Conservation (phyloP, 306 rosid genomes). For the Fagus crenata region DNA sequence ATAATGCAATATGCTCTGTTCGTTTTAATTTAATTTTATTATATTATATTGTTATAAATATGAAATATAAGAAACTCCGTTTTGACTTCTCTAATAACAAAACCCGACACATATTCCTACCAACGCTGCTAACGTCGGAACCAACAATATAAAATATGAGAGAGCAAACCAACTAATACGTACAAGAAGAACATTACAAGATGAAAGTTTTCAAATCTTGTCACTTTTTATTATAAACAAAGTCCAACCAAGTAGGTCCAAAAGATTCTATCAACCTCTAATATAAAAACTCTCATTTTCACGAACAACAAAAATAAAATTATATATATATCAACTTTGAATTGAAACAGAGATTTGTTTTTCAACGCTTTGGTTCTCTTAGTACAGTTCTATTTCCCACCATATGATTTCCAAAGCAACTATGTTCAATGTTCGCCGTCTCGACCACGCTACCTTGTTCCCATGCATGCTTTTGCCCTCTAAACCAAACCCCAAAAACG, state of each 20-base stretch:
- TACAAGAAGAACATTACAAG: conserved; percentile 36
- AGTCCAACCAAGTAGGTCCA: conserved; percentile 46
- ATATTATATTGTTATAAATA: not conserved
- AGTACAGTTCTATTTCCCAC: conserved; percentile 19
- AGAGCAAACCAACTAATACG: conserved; percentile 8
- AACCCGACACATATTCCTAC: conserved; percentile 89
- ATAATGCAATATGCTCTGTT: too few species aligned
- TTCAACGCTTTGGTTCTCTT: conserved; percentile 37
- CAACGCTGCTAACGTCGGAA: conserved; percentile 49
- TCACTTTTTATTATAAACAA: conserved; percentile 31
- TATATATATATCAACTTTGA: conserved; percentile 33
- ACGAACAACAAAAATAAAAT: not conserved
- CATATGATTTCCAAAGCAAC: conserved; percentile 50
- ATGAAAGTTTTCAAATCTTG: conserved; percentile 43
- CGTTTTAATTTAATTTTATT: too few species aligned
- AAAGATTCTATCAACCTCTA: conserved; percentile 39
- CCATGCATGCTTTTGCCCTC: conserved; percentile 36
- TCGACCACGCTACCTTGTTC: conserved; percentile 73
- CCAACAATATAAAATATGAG: conserved; percentile 1
- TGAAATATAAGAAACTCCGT: not conserved
- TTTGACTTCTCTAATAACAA: conserved; percentile 68
- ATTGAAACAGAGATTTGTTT: conserved; percentile 31
- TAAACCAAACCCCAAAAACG: conserved; percentile 34
- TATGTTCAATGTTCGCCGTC: conserved; percentile 46
- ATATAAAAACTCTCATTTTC: not conserved